Conservation (phyloP, 2,329 filamentous ascomycete species). For the Diaporthe sp. region DNA sequence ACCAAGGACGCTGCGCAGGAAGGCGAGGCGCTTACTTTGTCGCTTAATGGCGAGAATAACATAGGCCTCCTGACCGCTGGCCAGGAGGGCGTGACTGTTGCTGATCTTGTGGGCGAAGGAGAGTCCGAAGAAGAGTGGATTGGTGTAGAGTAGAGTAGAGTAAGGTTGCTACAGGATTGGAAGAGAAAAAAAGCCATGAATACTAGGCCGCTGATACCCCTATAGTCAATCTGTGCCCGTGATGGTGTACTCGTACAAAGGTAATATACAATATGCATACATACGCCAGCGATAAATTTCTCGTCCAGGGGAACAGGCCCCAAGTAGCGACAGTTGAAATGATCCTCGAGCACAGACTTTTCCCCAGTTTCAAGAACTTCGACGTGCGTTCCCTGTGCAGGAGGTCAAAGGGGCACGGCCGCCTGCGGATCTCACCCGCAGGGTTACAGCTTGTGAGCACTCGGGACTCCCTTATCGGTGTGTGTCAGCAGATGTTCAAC, state of each 20-base stretch:
- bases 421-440: background rate
- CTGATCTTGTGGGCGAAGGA: constrained; percentile 50
- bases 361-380: background rate
- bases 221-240: background rate
- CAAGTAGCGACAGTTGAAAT: background rate
- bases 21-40: constrained; percentile 41
- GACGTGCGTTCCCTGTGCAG: background rate
- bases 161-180: constrained; percentile 18
- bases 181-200: constrained; percentile 7
- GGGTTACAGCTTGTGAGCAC: constrained; percentile 11
- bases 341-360: background rate
- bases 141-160: constrained; percentile 61
- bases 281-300: background rate
- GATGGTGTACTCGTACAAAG: background rate
- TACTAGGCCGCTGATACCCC: constrained; percentile 36
- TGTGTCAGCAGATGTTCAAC: background rate
- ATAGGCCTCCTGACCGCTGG: constrained; percentile 49
- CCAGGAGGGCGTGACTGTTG: constrained; percentile 44
- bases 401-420: background rate
- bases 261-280: background rate
- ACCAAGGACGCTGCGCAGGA: constrained; percentile 46
- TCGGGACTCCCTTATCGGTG: constrained; percentile 18
- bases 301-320: background rate
- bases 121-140: constrained; percentile 61
- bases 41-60: constrained; percentile 43